Percentiles rank a stretch among this genome's conserved stretches.
Conservation (phyloP, 805 yeast genomes). For the Hanseniaspora thailandica region DNA sequence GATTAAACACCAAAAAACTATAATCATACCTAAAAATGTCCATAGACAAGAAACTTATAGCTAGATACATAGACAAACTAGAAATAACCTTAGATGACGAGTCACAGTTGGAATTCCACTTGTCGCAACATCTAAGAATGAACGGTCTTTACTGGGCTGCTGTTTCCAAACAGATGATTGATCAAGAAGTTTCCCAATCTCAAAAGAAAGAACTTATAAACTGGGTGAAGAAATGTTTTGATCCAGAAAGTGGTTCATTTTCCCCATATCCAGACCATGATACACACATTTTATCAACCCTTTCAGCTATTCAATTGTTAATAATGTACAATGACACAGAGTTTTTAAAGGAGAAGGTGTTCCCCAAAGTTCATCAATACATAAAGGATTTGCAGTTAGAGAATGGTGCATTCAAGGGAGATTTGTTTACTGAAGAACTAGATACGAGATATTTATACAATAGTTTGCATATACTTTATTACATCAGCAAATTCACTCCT, state of each 20-base stretch:
- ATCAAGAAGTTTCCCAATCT: not conserved
- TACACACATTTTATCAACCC: conserved; percentile 71
- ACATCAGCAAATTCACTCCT: not conserved
- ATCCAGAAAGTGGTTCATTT: conserved; percentile 58
- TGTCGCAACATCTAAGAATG: conserved; percentile 78
- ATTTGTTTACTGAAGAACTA: conserved; percentile 68
- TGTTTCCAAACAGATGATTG: conserved; percentile 41
- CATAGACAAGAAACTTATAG: conserved; percentile 23
- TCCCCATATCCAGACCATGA: conserved; percentile 86
- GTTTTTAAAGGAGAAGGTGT: conserved; percentile 27
- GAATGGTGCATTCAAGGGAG: conserved; percentile 79
- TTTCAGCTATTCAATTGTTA: conserved; percentile 76
- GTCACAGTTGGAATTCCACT: conserved; percentile 43
- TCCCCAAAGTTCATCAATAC: conserved; percentile 30
- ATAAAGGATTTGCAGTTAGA: conserved; percentile 29
- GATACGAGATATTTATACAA: conserved; percentile 86
- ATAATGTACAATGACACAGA: conserved; percentile 53
- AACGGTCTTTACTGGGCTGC: conserved; percentile 95
- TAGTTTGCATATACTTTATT: conserved; percentile 58
- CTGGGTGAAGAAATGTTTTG: conserved; percentile 62
- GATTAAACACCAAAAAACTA: not conserved
- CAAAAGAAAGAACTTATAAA: conserved; percentile 43
- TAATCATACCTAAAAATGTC: conserved; percentile 5
- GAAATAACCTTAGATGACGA: not conserved
- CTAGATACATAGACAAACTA: not conserved